Evolutionary conservation across 345 rosid species (phyloP).

Genomic region (Boechera divaricarpa): DNA sequence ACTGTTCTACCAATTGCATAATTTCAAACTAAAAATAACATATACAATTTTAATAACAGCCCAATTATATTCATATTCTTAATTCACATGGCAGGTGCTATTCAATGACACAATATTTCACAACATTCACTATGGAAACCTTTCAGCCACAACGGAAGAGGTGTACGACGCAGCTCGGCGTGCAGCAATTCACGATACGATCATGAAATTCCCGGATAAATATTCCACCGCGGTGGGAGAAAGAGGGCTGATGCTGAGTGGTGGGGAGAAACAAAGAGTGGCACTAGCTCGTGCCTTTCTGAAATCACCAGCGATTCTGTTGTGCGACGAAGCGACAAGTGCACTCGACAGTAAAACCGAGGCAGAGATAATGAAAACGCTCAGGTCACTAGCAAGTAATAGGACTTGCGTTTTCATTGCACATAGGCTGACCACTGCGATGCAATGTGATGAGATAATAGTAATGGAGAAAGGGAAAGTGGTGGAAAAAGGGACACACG

Average conservation of each 20-base stretch:
- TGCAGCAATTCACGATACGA: conserved; percentile 89
- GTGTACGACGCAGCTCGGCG: conserved; percentile 85
- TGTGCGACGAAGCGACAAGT: conserved; percentile 98
- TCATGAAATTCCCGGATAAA: conserved; percentile 80
- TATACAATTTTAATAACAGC: too few species aligned
- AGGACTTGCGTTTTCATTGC: conserved; percentile 90
- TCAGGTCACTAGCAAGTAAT: conserved; percentile 75
- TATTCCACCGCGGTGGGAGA: conserved; percentile 92
- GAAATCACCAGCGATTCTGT: conserved; percentile 78
- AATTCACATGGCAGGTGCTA: conserved; percentile 66
- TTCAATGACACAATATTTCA: conserved; percentile 93
- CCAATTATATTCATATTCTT: neutral
- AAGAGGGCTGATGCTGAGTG: conserved; percentile 94
- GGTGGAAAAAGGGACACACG: conserved; percentile 86
- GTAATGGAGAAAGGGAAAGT: conserved; percentile 92
- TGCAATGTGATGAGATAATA: conserved; percentile 98
- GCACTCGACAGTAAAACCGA: conserved; percentile 94
- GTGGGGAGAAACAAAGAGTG: conserved; percentile 98
- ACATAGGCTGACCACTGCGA: conserved; percentile 96
- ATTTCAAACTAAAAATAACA: too few species aligned
- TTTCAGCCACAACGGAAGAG: conserved; percentile 85
- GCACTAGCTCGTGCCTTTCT: conserved; percentile 93
- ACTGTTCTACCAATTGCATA: too few species aligned
- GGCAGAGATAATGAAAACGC: conserved; percentile 83
- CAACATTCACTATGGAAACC: conserved; percentile 91